Conservation (phyloP, 1,139 yeast species). For the Komagataea norvegica region DNA sequence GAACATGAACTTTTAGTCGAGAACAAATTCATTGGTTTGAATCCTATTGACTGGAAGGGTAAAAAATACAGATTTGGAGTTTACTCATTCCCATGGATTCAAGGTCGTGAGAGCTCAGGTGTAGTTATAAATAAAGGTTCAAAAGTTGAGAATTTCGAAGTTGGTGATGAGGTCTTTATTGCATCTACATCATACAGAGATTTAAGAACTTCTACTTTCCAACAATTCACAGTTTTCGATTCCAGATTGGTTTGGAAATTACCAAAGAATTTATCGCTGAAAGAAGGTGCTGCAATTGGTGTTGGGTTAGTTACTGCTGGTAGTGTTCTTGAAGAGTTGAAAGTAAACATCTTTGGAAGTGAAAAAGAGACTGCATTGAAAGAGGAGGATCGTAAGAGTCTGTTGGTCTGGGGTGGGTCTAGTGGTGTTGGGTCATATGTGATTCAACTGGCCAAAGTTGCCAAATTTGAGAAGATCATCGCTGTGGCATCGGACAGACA, state of each 20-base stretch:
- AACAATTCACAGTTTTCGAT: slow-evolving; percentile 41
- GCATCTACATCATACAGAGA: slow-evolving; percentile 46
- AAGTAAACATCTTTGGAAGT: slow-evolving; percentile 18
- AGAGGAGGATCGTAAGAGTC: slow-evolving; percentile 21
- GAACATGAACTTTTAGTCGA: slow-evolving; percentile 37
- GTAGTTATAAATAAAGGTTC: slow-evolving; percentile 33
- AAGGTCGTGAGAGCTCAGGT: slow-evolving; percentile 46
- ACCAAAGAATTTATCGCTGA: slow-evolving; percentile 31
- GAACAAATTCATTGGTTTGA: slow-evolving; percentile 41
- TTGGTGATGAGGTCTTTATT: slow-evolving; percentile 37
- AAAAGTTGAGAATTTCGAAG: slow-evolving; percentile 29
- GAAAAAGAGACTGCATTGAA: slow-evolving; percentile 9
- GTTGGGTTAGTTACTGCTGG: slow-evolving; percentile 47
- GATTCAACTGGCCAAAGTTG: slow-evolving; percentile 39
- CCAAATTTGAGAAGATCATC: slow-evolving; percentile 37
- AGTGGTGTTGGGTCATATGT: slow-evolving; percentile 43
- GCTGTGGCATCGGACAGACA: slow-evolving; percentile 37
- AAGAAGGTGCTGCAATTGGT: slow-evolving; percentile 43
- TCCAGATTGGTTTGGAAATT: slow-evolving; percentile 41
- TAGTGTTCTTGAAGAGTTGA: slow-evolving; percentile 34
- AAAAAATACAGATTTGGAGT: slow-evolving; percentile 44
- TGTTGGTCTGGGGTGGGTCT: slow-evolving; percentile 46
- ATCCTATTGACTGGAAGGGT: slow-evolving; percentile 51
- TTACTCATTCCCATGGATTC: slow-evolving; percentile 46
- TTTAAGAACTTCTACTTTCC: slow-evolving; percentile 44